A percentile compares a stretch with the other conserved stretches of the same genome.
phyloP scores from a whole-genome alignment of 352 stramenopile species.

The Phytophthora meadii region DNA sequence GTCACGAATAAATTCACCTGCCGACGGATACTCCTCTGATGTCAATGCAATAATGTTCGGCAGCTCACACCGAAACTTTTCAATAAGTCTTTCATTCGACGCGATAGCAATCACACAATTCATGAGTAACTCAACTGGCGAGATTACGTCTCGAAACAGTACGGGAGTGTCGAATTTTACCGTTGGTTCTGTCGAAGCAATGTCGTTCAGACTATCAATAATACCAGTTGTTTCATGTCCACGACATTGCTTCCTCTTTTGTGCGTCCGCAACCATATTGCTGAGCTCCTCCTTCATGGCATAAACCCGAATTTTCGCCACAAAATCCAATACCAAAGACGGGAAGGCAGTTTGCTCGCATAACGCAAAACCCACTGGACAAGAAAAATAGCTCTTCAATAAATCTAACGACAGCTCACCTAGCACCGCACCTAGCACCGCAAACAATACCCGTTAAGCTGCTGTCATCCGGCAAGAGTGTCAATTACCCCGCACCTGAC shows the following conservation, averaged over 20 bases:
- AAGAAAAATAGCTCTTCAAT: conserved; percentile 64
- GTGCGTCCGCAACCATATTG: conserved; percentile 16
- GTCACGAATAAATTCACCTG: conserved; percentile 56
- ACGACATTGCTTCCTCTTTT: not conserved
- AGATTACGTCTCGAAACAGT: conserved; percentile 35
- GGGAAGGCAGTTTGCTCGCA: conserved; percentile 78
- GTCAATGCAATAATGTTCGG: conserved; percentile 69
- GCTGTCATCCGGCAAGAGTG: not conserved
- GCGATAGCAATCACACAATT: conserved; percentile 65
- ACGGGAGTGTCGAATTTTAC: not conserved
- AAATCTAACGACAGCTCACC: conserved; percentile 44
- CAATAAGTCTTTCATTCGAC: conserved; percentile 56
- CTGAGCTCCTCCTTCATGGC: conserved; percentile 57
- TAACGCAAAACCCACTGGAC: conserved; percentile 42
- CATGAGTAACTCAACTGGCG: conserved; percentile 63
- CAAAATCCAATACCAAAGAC: conserved; percentile 71
- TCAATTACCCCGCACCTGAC: conserved; percentile 18
- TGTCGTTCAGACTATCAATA: not conserved
- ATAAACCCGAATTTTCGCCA: conserved; percentile 58
- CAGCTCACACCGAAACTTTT: conserved; percentile 75
- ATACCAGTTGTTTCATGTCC: not conserved
- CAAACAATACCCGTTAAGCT: not conserved
- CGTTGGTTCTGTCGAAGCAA: not conserved
- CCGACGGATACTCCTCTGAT: conserved; percentile 67
- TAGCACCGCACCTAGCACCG: conserved; percentile 38